phyloP scores from a whole-genome alignment of 495 filamentous ascomycete species.

The Penicillium cataractarum region DNA sequence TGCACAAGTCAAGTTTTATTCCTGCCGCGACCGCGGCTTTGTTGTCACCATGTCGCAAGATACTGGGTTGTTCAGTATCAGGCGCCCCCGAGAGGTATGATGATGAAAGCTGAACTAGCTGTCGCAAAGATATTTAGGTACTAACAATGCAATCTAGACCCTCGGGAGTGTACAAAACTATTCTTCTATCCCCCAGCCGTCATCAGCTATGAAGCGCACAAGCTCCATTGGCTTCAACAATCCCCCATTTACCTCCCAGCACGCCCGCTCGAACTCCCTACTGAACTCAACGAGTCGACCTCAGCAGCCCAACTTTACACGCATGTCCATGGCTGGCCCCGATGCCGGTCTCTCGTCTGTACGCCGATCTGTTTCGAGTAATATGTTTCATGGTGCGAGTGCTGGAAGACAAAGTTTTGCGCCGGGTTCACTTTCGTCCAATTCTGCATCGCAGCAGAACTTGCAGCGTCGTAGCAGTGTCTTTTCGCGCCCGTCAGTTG shows the following conservation, averaged over 20 bases:
- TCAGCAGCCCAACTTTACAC: slow-evolving; percentile 81
- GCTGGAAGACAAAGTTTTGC: slow-evolving; percentile 72
- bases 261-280: slow-evolving; percentile 80
- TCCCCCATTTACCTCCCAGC: slow-evolving; percentile 64
- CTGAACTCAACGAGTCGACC: slow-evolving; percentile 86
- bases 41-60: slow-evolving; percentile 70
- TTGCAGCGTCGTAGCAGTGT: slow-evolving; percentile 82
- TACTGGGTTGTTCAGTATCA: slow-evolving; percentile 72
- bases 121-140: slow-evolving; percentile 21
- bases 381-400: slow-evolving; percentile 64
- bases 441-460: slow-evolving; percentile 44
- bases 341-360: slow-evolving; percentile 82
- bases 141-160: slow-evolving; percentile 56
- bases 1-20: not conserved
- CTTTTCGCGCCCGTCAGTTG: slow-evolving; percentile 70
- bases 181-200: slow-evolving; percentile 80
- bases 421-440: slow-evolving; percentile 59
- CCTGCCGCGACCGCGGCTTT: slow-evolving; percentile 40
- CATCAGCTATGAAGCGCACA: slow-evolving; percentile 95
- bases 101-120: not conserved
- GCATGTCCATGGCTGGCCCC: slow-evolving; percentile 74
- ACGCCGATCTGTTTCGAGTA: slow-evolving; percentile 78
- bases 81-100: slow-evolving; percentile 71
- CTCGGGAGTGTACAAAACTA: slow-evolving; percentile 77
- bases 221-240: slow-evolving; percentile 76